These are phyloP conservation scores for Juglanconis oblonga DNA, from an alignment of 2,329 filamentous ascomycete species.

Conservation along the genomic window DNA sequence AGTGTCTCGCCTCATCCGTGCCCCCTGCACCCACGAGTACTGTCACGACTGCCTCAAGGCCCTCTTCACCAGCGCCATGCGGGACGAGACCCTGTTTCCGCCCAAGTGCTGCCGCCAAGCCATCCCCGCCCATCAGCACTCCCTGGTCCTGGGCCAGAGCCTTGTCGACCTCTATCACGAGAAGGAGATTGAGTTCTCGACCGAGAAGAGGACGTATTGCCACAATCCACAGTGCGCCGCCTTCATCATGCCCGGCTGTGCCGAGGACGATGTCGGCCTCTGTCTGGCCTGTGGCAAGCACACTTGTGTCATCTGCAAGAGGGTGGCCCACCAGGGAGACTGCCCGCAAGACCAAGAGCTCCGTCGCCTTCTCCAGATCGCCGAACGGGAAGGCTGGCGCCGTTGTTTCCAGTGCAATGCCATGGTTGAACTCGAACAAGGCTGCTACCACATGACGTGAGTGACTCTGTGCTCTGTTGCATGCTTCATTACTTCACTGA, in stretches of 20 bases:
- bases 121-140: background rate
- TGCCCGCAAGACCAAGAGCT: slow-evolving; percentile 43
- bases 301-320: slow-evolving; percentile 54
- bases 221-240: slow-evolving; percentile 37
- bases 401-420: slow-evolving; percentile 43
- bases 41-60: background rate
- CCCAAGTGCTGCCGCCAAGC: background rate
- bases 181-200: slow-evolving; percentile 48
- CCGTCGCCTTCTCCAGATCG: slow-evolving; percentile 38
- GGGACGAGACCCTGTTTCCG: background rate
- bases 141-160: slow-evolving; percentile 1
- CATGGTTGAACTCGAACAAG: slow-evolving; percentile 45
- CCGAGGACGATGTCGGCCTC: slow-evolving; percentile 28
- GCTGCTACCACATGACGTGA: slow-evolving; percentile 57
- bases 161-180: slow-evolving; percentile 34
- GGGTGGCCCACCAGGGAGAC: slow-evolving; percentile 38
- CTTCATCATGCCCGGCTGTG: slow-evolving; percentile 37
- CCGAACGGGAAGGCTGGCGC: slow-evolving; percentile 46
- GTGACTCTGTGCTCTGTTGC: slow-evolving; percentile 23
- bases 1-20: background rate
- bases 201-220: slow-evolving; percentile 51
- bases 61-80: background rate
- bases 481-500: background rate
- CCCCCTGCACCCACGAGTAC: background rate
- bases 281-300: slow-evolving; percentile 40